Percentiles rank a stretch among this genome's conserved stretches.
phyloP scores from a whole-genome alignment of 2,329 filamentous ascomycete species.

The Aspergillus clavatus region DNA sequence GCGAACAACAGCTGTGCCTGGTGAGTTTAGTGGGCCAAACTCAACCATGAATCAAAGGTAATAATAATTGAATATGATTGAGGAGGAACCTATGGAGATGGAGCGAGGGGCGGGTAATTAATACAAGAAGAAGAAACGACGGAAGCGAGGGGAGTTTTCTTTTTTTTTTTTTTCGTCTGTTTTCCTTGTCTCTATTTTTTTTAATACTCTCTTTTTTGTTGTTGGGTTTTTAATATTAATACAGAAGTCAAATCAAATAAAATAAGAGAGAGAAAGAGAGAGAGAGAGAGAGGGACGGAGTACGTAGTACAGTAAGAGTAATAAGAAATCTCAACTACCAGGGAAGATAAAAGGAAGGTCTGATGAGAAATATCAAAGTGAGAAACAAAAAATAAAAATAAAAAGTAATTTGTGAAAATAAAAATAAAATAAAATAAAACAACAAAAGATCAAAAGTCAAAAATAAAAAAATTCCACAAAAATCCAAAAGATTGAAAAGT shows the following conservation, averaged over 20 bases:
- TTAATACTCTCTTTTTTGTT: too few species aligned
- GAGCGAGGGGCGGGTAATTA: background rate
- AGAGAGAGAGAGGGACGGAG: background rate
- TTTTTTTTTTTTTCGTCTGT: too few species aligned
- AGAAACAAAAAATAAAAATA: background rate
- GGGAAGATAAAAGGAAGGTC: background rate
- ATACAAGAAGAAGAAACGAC: background rate
- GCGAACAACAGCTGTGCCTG: too few species aligned
- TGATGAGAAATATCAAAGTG: too few species aligned
- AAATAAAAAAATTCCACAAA: background rate
- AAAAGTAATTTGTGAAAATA: background rate
- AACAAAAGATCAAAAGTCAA: background rate
- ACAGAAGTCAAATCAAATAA: slow-evolving; percentile 4
- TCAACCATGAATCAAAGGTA: background rate
- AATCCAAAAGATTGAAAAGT: background rate
- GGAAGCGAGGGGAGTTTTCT: background rate
- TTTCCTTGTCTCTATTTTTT: too few species aligned
- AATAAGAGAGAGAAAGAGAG: slow-evolving; percentile 2
- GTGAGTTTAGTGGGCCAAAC: background rate
- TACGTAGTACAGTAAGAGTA: slow-evolving; percentile 3
- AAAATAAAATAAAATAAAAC: background rate
- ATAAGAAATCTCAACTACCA: background rate
- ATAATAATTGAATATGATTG: too few species aligned
- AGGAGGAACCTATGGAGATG: background rate
- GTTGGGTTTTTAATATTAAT: too few species aligned